Evolutionary conservation across 1,284 basidiomycete genomes (phyloP), one percentile per base, ranked within the genome.

Genomic region (Ganoderma lucidum): DNA sequence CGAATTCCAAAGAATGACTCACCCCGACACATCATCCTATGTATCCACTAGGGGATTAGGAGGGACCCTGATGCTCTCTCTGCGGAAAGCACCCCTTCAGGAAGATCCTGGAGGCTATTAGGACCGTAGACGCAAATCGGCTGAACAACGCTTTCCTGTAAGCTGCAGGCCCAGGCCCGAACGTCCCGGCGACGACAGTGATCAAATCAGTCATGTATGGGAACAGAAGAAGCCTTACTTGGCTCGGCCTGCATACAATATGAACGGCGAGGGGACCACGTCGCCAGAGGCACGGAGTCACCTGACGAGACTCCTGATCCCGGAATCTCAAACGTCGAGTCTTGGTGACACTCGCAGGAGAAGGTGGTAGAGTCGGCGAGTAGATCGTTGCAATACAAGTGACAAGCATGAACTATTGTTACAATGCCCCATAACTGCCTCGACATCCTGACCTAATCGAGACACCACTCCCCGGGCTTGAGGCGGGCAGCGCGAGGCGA

Each of bases 401-500:
- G 68, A 69, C 73, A 74, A 72, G 72, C 73, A 69, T 70, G 69
- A 68, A 67, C 68, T 71, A 67, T 64, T 70, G 66, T 60, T 73
- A 73, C 72, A 72, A 66, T 71, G 71, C 71, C 71, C 70, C 61
- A 66, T 66, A 69, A 64, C 74, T 64, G 69, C 66, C 70, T 69
- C 73, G 71, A 74, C 72, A 63, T 62, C 32, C 61, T 71, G 70
- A 72, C 72, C 53, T 70, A 59, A 67, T 75, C 69, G 69, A 73
- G 71, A 71, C 64, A 71, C 70, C 73, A 68, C 71, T 73, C 69
- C 74, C 60, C 68, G 68, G 67, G 70, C 70, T 64, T 65, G 70
- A 71, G 74, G 75, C 72, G 70, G 67, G 74, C 75, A 63, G 71
- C 73, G 72, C 70, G 67, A 72, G 73, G 75, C 75, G 67, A 72